A percentile compares a stretch with the other conserved stretches of the same genome.
Conservation (phyloP, 2,329 filamentous ascomycete species). For the Diaporthe citrichinensis region DNA sequence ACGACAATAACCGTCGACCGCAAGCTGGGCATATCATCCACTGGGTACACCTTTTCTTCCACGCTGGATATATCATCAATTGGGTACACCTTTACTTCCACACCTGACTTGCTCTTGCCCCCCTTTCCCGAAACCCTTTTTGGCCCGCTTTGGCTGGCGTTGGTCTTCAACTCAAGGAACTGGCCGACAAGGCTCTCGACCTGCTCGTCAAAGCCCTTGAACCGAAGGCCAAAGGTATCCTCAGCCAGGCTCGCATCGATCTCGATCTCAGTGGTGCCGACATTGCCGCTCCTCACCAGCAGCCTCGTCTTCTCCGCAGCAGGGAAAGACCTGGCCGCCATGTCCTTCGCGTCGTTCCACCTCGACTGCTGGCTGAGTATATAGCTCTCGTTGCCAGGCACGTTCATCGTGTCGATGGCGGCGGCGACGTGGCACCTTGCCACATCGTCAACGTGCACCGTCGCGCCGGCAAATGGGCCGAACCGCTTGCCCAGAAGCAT, state of each 20-base stretch:
- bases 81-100: neutral
- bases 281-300: constrained; percentile 44
- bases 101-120: neutral
- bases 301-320: constrained; percentile 48
- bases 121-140: constrained; percentile 12
- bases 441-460: constrained; percentile 56
- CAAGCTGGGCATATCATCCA: neutral
- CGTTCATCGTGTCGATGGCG: constrained; percentile 46
- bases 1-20: neutral
- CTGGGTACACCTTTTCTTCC: neutral
- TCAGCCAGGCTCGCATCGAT: constrained; percentile 49
- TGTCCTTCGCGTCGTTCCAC: constrained; percentile 57
- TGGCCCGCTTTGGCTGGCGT: neutral
- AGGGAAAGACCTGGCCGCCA: constrained; percentile 52
- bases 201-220: constrained; percentile 48
- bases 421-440: constrained; percentile 55
- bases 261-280: constrained; percentile 45
- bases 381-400: constrained; percentile 52
- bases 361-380: constrained; percentile 49
- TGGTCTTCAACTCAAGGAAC: constrained; percentile 46
- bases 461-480: constrained; percentile 47
- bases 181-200: constrained; percentile 48
- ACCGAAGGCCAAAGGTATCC: constrained; percentile 47
- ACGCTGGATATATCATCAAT: neutral
- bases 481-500: constrained; percentile 51